Conservation (phyloP, 1,284 basidiomycete species). For the Cryptococcus jaspeensis region DNA sequence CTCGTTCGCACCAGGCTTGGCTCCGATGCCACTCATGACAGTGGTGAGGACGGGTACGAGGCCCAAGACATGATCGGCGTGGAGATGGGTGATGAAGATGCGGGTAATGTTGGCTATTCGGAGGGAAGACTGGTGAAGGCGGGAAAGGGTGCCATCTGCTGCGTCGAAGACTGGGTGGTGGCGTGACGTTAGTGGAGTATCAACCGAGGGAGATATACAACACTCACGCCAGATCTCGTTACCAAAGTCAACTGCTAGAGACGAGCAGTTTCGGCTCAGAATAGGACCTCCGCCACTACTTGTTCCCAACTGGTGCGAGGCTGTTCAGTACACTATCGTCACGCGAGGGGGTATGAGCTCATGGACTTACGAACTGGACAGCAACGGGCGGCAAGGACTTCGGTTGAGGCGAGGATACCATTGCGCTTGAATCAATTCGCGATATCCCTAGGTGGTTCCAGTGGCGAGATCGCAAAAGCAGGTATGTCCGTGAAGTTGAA, state of each 20-base stretch:
- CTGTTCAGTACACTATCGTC: neutral
- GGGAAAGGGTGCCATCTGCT: conserved; percentile 82
- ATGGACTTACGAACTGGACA: conserved; percentile 40
- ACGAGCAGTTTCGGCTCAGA: conserved; percentile 47
- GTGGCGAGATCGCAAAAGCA: too few species aligned
- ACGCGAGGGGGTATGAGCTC: conserved; percentile 10
- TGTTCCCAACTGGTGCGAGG: conserved; percentile 43
- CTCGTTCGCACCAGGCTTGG: conserved; percentile 37
- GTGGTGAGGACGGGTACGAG: conserved; percentile 70
- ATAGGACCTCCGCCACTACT: conserved; percentile 51
- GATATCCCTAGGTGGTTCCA: too few species aligned
- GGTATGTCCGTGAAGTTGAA: too few species aligned
- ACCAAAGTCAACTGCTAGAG: conserved; percentile 51
- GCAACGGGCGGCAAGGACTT: conserved; percentile 35
- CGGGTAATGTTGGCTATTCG: conserved; percentile 63
- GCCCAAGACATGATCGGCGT: conserved; percentile 81
- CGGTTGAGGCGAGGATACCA: neutral
- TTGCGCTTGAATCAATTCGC: too few species aligned
- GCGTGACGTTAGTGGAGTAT: conserved; percentile 44
- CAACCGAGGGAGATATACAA: neutral
- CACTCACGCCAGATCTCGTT: conserved; percentile 49
- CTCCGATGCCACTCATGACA: conserved; percentile 57
- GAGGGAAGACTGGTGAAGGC: conserved; percentile 65
- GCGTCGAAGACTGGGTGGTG: conserved; percentile 68
- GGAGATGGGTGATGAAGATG: conserved; percentile 88